A percentile compares a stretch with the other conserved stretches of the same genome.
Conservation (phyloP, 345 rosid genomes). For the Cardamine chenopodiifolia region DNA sequence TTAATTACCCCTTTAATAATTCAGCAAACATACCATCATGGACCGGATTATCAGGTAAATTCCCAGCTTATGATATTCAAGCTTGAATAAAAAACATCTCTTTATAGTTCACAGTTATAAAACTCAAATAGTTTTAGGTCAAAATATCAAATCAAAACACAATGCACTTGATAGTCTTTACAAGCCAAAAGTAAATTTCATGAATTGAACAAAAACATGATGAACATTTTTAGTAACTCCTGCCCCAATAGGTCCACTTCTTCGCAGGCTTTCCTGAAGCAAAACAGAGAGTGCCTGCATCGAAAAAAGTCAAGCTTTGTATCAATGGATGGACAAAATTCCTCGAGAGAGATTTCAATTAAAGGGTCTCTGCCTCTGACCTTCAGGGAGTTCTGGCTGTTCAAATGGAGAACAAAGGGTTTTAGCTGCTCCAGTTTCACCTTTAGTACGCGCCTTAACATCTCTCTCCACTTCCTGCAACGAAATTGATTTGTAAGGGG, state of each 20-base stretch:
- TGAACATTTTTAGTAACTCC: constrained; percentile 65
- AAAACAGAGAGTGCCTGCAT: constrained; percentile 78
- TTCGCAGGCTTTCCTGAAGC: constrained; percentile 92
- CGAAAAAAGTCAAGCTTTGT: neutral
- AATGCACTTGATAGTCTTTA: constrained; percentile 14
- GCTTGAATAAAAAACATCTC: neutral
- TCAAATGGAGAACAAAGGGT: constrained; percentile 91
- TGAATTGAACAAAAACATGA: constrained; percentile 11
- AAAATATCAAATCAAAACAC: constrained; percentile 21
- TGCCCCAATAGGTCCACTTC: constrained; percentile 97
- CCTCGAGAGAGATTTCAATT: neutral
- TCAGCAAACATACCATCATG: constrained; percentile 35
- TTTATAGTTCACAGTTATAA: neutral
- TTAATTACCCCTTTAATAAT: constrained; percentile 26
- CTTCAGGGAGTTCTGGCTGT: constrained; percentile 76
- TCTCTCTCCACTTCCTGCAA: constrained; percentile 87
- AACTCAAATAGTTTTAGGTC: constrained; percentile 1
- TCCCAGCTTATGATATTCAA: neutral
- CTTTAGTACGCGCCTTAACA: constrained; percentile 84
- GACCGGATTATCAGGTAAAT: constrained; percentile 32
- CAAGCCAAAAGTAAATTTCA: constrained; percentile 19
- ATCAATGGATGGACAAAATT: neutral
- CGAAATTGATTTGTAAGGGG: neutral
- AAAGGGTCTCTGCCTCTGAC: constrained; percentile 7
- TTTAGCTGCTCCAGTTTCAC: constrained; percentile 94